Evolutionary conservation across 495 filamentous ascomycete genomes (phyloP).

Genomic region (Pyronema domesticum): DNA sequence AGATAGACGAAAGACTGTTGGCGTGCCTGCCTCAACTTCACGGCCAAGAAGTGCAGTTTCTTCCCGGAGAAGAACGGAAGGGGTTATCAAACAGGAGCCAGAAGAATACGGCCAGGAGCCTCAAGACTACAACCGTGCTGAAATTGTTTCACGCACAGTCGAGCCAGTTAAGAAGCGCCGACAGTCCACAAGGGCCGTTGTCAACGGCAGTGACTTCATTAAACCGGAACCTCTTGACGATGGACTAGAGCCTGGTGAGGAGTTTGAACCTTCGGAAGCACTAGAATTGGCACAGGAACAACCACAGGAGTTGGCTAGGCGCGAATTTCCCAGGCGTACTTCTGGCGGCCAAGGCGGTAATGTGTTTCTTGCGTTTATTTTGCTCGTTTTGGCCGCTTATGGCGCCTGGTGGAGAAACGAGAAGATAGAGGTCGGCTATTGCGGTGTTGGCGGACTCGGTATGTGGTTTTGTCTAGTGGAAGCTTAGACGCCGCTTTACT

Average conservation of each 20-base stretch:
- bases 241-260: conserved; percentile 52
- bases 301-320: conserved; percentile 21
- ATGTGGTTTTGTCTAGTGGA: conserved; percentile 2
- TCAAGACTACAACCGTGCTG: conserved; percentile 26
- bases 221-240: conserved; percentile 23
- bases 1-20: conserved; percentile 18
- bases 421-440: conserved; percentile 87
- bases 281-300: conserved; percentile 50
- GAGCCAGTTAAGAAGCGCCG: background rate
- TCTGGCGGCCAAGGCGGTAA: conserved; percentile 7
- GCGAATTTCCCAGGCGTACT: conserved; percentile 3
- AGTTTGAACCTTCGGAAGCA: conserved; percentile 84
- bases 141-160: conserved; percentile 3
- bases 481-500: background rate
- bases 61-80: conserved; percentile 17
- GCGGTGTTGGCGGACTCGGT: conserved; percentile 59
- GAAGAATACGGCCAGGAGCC: conserved; percentile 23
- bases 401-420: conserved; percentile 78
- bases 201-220: conserved; percentile 10
- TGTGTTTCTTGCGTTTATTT: conserved; percentile 47
- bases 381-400: conserved; percentile 51
- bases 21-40: background rate
- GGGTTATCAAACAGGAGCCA: conserved; percentile 8
- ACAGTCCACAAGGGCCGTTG: background rate
- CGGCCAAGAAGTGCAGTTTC: conserved; percentile 15